phyloP scores from a whole-genome alignment of 306 rosid species.

The Cercis canadensis region DNA sequence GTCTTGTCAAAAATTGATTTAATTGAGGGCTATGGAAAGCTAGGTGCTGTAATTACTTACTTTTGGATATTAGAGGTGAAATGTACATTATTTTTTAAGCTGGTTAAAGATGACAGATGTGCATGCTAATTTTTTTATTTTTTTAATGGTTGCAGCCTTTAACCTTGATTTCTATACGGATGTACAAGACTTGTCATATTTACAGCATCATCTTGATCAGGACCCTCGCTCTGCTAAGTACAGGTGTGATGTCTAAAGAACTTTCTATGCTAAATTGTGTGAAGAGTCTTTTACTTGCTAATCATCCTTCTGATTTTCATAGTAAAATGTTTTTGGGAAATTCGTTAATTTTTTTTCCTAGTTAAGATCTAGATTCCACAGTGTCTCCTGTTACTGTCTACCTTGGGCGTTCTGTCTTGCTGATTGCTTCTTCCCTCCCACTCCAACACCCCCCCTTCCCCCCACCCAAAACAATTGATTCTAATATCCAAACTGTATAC shows the following conservation, averaged over 20 bases:
- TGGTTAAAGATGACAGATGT: conserved; percentile 20
- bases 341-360: conserved; percentile 23
- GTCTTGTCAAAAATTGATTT: conserved; percentile 94
- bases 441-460: too few relatives aligned
- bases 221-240: conserved; percentile 87
- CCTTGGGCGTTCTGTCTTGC: too few relatives aligned
- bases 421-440: too few relatives aligned
- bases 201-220: conserved; percentile 76
- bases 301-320: conserved; percentile 24
- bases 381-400: conserved; percentile 20
- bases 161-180: conserved; percentile 95
- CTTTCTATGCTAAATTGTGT: not conserved
- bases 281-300: conserved; percentile 26
- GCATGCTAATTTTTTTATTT: conserved; percentile 37
- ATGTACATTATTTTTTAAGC: conserved; percentile 11
- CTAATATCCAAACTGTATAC: too few relatives aligned
- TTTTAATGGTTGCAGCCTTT: conserved; percentile 61
- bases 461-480: too few relatives aligned
- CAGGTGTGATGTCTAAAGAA: conserved; percentile 60
- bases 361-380: conserved; percentile 24
- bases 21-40: conserved; percentile 88
- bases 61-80: conserved; percentile 21
- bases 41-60: conserved; percentile 56
- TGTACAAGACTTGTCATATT: conserved; percentile 85
- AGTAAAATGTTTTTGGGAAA: conserved; percentile 7